These are phyloP conservation scores for Dactylellina parvicollis DNA, from an alignment of 2,329 filamentous ascomycete species.

Conservation along the genomic window DNA sequence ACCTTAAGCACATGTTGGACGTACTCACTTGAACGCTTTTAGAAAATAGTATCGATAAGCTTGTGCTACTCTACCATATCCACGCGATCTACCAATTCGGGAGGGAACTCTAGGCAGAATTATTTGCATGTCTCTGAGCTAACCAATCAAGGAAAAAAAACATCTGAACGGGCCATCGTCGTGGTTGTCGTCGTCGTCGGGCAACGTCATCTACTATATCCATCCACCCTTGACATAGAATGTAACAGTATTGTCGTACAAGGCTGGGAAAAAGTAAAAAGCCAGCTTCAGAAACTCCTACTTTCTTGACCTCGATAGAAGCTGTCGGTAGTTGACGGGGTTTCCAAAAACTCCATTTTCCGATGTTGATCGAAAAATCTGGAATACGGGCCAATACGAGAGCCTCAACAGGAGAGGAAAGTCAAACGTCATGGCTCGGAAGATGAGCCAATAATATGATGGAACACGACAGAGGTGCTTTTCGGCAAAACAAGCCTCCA, in stretches of 20 bases:
- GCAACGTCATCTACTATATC: conserved; percentile 46
- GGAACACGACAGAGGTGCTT: conserved; percentile 4
- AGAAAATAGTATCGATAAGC: no score
- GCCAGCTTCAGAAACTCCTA: conserved; percentile 6
- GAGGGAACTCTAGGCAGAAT: conserved; percentile 24
- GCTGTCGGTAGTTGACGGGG: conserved; percentile 39
- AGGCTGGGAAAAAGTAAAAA: conserved; percentile 9
- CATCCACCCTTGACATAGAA: neutral
- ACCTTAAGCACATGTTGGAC: conserved; percentile 2
- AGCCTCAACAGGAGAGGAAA: conserved; percentile 18
- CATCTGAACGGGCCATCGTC: no score
- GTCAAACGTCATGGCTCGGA: conserved; percentile 41
- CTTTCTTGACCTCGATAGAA: neutral
- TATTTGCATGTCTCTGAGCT: no score
- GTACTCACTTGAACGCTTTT: no score
- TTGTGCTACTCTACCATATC: conserved; percentile 2
- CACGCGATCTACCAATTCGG: neutral
- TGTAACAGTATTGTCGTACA: conserved; percentile 52
- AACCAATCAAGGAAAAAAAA: no score
- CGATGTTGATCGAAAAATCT: conserved; percentile 28
- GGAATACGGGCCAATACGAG: conserved; percentile 32
- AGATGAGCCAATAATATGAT: conserved; percentile 27
- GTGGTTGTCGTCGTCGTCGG: no score
- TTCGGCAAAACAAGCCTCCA: conserved; percentile 47
- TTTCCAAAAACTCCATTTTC: neutral